Evolutionary conservation across 352 stramenopile species (phyloP), one percentile per base, ranked within the genome.

Genomic region (Phytopythium delawarense): DNA sequence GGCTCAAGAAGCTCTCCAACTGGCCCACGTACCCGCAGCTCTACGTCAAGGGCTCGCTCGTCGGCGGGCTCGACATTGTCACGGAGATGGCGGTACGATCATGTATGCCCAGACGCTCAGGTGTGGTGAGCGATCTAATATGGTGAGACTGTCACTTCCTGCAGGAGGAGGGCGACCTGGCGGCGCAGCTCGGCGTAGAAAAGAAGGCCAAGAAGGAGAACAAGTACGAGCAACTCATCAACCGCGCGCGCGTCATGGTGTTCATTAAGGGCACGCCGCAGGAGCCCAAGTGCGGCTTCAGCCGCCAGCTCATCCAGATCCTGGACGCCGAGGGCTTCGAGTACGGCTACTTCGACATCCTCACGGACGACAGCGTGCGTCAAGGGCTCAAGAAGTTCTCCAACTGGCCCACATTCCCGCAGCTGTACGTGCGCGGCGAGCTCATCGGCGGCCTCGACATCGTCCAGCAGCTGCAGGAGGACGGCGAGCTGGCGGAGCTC

Each of bases 391-490:
- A 99, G 77, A 92, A 96, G 64, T 98, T 94, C 71, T 97, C 82
- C 12, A 98, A 99, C 81, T 99, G 97, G 97, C 97, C 97, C 12
- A 99, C 97, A 20, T 99, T 96, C 79, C 97, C 97, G 13, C 96
- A 99, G 71, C 69, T 99, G 7, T 99, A 99, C 79, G 88, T 99
- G 28, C 91, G 98, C 39, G 97, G 97, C 51, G 94, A 99, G 70
- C 85, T 99, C 64, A 84, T 99, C 15, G 97, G 97, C 64, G 97
- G 97, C 18, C 80, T 99, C 56, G 97, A 99, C 74, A 98, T 99
- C 71, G 80, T 99, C 30, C 94, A 97, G 74, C 96, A 99, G 72
- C 84, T 99, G 64, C 82, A 96, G 55, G 84, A 97, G 59, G 86
- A 94, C 23, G 88, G 84, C 48, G 86, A 96, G 62, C 74, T 97